Base-by-base conservation (phyloP, 768 basidiomycete species). In the Suillus spraguei region DNA sequence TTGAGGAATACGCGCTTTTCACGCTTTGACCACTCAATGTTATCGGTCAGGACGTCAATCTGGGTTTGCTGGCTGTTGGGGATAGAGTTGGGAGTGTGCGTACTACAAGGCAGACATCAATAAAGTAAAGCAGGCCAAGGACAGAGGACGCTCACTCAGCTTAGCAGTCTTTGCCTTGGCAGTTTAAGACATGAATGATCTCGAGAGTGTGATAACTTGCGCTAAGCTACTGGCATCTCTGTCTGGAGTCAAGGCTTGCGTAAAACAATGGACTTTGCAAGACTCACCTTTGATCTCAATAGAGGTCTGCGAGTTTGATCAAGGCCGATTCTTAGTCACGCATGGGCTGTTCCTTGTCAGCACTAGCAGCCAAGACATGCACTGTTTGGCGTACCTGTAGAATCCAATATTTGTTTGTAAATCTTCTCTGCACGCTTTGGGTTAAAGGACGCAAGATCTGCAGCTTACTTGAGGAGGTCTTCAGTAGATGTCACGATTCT, bases 151-250 rank as follows among this genome's bases (percentile, higher is more conserved):
- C 63, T 68, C 66, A 95, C 94, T 96, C 66, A 97, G 87, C 33
- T 3, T 33, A 7, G 33, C 7, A 7, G 33, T 33, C 33, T 33
- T 33, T 33, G 33, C 33, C 77, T 98, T 97, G 17, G 95, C 96
- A 0, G 94, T 92, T n/a, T 91, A 90, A 0, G 92, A 89, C 85
- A 97, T 92, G 81, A 96, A 95, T 0, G 86, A 82, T 56, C 95
- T 81, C 0, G 92, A 94, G 33, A 90, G 82, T 0, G 87, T 91
- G 60, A 97, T 92, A 41, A 97, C 88, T 61, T 94, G 86, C 11
- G 94, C 93, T 2, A 99, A 82, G 20, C 10, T 7, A 35, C 35
- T 35, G 35, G 35, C 35, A 35, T 35, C 35, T 35, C 10, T 35
- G 35, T 24, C 28, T 60, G 35, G 20, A 14, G 58, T 68, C 50